Evolutionary conservation across 1,139 yeast genomes (phyloP).

Genomic region (Scheffersomyces segobiensis): DNA sequence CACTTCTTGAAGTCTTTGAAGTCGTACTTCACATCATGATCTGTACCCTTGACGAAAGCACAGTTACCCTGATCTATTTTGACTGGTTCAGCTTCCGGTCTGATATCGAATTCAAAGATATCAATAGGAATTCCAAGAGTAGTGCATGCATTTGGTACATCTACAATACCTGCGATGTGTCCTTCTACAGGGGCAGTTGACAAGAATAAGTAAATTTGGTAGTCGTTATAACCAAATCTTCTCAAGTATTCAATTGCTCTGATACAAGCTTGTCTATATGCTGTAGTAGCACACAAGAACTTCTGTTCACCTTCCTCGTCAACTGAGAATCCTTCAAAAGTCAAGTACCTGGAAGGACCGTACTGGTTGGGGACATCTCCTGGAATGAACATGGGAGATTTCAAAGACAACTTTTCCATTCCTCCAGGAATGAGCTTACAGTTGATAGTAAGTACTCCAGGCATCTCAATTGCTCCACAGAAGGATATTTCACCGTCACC

Average conservation of each 20-base stretch:
- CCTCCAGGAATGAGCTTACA: constrained; percentile 43
- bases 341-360: constrained; percentile 48
- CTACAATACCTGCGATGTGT: constrained; percentile 52
- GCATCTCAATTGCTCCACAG: constrained; percentile 57
- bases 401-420: constrained; percentile 36
- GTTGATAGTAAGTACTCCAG: constrained; percentile 45
- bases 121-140: constrained; percentile 53
- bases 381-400: constrained; percentile 48
- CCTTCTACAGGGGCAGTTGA: constrained; percentile 53
- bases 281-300: constrained; percentile 47
- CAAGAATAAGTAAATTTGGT: constrained; percentile 46
- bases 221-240: constrained; percentile 50
- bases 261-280: constrained; percentile 50
- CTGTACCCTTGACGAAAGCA: constrained; percentile 30
- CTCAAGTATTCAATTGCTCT: constrained; percentile 50
- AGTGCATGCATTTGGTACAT: constrained; percentile 53
- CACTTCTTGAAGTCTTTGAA: constrained; percentile 4
- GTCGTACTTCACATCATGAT: constrained; percentile 10
- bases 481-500: constrained; percentile 56
- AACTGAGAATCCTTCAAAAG: constrained; percentile 55
- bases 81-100: constrained; percentile 33
- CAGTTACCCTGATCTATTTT: constrained; percentile 34
- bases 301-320: constrained; percentile 45
- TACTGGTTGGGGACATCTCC: constrained; percentile 48
- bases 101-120: constrained; percentile 49